Conservation (phyloP, 176 grass and related monocot genomes). For the Zizania latifolia region DNA sequence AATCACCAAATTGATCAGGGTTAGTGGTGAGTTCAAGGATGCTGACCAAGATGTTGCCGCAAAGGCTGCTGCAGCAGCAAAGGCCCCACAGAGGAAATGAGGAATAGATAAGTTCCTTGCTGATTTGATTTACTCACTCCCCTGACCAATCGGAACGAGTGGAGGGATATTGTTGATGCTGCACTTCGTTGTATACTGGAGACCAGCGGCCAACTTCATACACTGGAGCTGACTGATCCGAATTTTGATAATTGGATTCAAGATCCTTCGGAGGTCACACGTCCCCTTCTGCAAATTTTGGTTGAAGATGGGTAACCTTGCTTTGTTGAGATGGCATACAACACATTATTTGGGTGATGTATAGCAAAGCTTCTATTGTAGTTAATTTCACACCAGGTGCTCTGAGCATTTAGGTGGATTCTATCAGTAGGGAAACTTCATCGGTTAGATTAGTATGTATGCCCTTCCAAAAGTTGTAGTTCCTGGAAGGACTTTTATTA, state of each 20-base stretch:
- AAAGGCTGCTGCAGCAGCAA: background rate
- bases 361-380: conserved; percentile 24
- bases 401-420: background rate
- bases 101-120: background rate
- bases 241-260: too few species aligned
- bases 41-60: background rate
- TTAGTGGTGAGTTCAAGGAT: conserved; percentile 65
- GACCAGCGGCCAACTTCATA: background rate
- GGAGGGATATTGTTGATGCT: background rate
- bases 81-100: background rate
- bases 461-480: conserved; percentile 19
- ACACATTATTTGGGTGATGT: conserved; percentile 20
- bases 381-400: conserved; percentile 10
- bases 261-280: background rate
- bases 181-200: background rate
- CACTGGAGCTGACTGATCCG: background rate
- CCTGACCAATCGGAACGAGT: background rate
- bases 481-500: background rate
- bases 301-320: conserved; percentile 1
- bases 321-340: background rate
- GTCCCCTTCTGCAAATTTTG: background rate
- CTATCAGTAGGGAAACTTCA: too few species aligned
- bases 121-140: conserved; percentile 7
- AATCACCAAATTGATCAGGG: conserved; percentile 27
- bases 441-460: background rate